These are phyloP conservation scores for Colletotrichum sp. DNA, from an alignment of 2,329 filamentous ascomycete genomes.

Conservation along the genomic window DNA sequence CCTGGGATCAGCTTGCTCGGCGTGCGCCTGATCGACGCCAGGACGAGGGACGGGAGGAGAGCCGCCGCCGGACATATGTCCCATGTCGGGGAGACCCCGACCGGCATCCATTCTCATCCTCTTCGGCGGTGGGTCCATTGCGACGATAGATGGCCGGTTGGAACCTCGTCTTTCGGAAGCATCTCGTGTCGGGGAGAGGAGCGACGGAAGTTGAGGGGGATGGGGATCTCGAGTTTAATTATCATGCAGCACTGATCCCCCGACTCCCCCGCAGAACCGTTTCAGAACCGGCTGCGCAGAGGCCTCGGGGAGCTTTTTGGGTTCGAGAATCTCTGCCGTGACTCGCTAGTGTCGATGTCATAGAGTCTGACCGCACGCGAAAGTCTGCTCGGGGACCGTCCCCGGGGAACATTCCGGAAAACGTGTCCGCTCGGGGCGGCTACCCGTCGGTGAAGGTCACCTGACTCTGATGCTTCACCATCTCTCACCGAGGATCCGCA, in stretches of 20 bases:
- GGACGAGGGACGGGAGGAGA: not conserved
- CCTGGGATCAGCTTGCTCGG: conserved; percentile 10
- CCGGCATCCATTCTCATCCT: conserved; percentile 20
- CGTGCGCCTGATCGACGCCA: not conserved
- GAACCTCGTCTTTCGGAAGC: not conserved
- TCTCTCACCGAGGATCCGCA: not conserved
- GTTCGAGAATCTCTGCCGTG: not conserved
- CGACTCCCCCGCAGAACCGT: conserved; percentile 5
- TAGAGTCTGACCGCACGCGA: not conserved
- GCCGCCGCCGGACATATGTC: not conserved
- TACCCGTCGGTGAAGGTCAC: not conserved
- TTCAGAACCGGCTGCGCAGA: conserved; percentile 13
- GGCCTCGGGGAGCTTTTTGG: not conserved
- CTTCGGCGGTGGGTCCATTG: conserved; percentile 18
- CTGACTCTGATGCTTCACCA: not conserved
- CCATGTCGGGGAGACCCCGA: conserved; percentile 20
- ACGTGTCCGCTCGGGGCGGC: not conserved
- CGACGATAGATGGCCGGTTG: not conserved
- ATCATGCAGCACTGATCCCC: conserved; percentile 8
- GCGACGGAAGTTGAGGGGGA: not conserved
- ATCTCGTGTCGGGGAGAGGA: conserved; percentile 16
- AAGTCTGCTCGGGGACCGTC: not conserved
- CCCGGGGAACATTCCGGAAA: not conserved
- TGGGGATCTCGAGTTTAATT: conserved; percentile 10
- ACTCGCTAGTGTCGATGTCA: not conserved